phyloP scores from a whole-genome alignment of 768 basidiomycete species.

The Suillus cothurnatus region DNA sequence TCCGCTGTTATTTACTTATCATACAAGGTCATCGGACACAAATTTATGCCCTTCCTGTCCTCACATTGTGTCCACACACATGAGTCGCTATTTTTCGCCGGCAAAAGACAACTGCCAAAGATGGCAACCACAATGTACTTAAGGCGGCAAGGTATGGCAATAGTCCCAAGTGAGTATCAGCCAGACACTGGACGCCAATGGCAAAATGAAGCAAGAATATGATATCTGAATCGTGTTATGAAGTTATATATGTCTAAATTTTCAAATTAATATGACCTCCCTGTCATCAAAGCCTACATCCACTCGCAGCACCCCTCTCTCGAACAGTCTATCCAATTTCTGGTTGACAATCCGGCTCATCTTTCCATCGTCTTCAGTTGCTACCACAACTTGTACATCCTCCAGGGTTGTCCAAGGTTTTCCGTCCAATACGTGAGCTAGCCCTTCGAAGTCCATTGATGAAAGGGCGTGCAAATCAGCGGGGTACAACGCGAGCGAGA shows the following conservation, averaged over 20 bases:
- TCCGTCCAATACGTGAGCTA: conserved; percentile 25
- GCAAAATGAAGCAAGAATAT: background rate
- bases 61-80: background rate
- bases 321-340: conserved; percentile 19
- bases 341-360: conserved; percentile 29
- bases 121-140: background rate
- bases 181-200: background rate
- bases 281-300: conserved; percentile 35
- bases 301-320: conserved; percentile 32
- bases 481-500: conserved; percentile 34
- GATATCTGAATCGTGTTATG: background rate
- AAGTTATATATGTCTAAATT: background rate
- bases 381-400: conserved; percentile 31
- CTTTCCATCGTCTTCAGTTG: conserved; percentile 31
- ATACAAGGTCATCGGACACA: background rate
- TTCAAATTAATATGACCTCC: conserved; percentile 21
- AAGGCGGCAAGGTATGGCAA: background rate
- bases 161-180: background rate
- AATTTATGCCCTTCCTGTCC: background rate
- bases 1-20: background rate
- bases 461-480: conserved; percentile 32
- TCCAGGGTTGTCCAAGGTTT: conserved; percentile 24
- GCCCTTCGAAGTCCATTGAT: conserved; percentile 32
- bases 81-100: background rate
- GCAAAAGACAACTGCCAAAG: background rate